These are phyloP conservation scores for Pyrus communis DNA, from an alignment of 306 rosid species.

Conservation along the genomic window DNA sequence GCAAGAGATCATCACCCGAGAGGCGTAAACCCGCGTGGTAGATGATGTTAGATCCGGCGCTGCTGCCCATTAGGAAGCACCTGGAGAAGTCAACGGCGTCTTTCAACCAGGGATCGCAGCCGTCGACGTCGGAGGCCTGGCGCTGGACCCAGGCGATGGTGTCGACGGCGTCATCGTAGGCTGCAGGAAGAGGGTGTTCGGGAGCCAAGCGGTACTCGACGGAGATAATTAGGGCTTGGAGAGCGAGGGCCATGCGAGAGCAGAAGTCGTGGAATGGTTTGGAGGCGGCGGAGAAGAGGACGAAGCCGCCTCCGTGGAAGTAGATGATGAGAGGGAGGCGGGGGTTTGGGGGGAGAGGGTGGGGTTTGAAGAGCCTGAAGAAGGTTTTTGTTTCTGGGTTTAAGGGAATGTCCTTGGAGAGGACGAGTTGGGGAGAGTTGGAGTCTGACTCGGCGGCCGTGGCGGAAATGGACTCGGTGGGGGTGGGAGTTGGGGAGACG, in stretches of 20 bases:
- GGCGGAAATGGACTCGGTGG: not conserved
- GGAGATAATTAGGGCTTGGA: conserved; percentile 40
- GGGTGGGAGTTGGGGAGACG: conserved; percentile 17
- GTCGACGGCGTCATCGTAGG: conserved; percentile 62
- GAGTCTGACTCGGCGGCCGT: not conserved
- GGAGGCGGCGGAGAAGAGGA: conserved; percentile 46
- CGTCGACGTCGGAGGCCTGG: conserved; percentile 20
- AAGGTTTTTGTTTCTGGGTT: conserved; percentile 39
- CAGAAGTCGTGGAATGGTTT: conserved; percentile 43
- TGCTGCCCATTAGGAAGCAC: conserved; percentile 50
- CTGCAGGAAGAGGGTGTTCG: conserved; percentile 83
- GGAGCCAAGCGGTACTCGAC: conserved; percentile 75
- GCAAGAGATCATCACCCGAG: conserved; percentile 31
- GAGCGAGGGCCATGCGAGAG: conserved; percentile 9
- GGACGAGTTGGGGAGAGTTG: conserved; percentile 11
- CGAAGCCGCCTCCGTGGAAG: conserved; percentile 87
- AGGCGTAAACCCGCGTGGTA: conserved; percentile 52
- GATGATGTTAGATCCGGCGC: conserved; percentile 57
- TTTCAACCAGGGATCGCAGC: conserved; percentile 50
- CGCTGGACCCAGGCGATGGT: conserved; percentile 38
- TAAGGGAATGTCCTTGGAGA: conserved; percentile 52
- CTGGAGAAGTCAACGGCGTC: conserved; percentile 38
- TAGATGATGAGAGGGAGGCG: conserved; percentile 40
- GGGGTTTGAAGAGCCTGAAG: conserved; percentile 58
- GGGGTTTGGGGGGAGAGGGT: conserved; percentile 22